A percentile compares a stretch with the other conserved stretches of the same genome.
Evolutionary conservation across 306 rosid species (phyloP).

Genomic region (Hylodesmum podocarpum): DNA sequence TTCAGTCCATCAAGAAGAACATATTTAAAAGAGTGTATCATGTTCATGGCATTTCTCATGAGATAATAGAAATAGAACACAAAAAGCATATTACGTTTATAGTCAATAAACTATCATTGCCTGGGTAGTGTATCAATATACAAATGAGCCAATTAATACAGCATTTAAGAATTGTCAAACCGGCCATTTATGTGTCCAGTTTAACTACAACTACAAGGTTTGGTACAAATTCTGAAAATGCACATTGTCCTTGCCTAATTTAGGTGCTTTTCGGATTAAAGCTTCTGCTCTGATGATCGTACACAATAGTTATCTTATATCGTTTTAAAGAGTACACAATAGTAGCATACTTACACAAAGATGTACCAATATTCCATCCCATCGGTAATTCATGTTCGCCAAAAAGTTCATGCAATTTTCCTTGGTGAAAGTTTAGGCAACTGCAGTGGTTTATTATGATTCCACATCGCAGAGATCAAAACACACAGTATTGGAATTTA

Average conservation of each 20-base stretch:
- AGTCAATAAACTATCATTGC: neutral
- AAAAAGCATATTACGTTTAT: neutral
- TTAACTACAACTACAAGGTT: neutral
- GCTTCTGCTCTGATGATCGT: neutral
- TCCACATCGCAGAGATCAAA: neutral
- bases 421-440: neutral
- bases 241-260: neutral
- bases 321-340: neutral
- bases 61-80: neutral
- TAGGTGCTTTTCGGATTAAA: neutral
- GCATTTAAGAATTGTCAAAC: neutral
- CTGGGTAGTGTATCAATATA: neutral
- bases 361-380: neutral
- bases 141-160: neutral
- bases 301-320: neutral
- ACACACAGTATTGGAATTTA: neutral
- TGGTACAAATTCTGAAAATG: conserved; percentile 7
- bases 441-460: neutral
- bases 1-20: no score
- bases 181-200: neutral
- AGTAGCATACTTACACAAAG: neutral
- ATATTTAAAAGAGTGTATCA: no score
- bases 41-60: no score
- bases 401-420: conserved; percentile 16
- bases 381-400: neutral